These are phyloP conservation scores for Zygoascus flipseniorum DNA, from an alignment of 805 yeast genomes.

Conservation along the genomic window DNA sequence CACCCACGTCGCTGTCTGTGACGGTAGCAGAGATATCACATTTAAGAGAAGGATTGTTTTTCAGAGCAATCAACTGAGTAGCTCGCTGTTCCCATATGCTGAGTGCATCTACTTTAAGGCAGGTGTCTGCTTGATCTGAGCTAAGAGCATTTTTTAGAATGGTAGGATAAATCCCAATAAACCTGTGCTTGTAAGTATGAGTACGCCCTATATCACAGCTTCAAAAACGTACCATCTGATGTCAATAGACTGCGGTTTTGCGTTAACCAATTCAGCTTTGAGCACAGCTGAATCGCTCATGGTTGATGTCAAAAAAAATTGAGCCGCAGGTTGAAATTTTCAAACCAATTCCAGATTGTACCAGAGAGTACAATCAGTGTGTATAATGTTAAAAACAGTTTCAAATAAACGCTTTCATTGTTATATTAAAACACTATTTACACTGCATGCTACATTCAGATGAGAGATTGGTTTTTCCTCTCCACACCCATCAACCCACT, in stretches of 20 bases:
- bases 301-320: not conserved
- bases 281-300: constrained; percentile 1
- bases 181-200: constrained; percentile 4
- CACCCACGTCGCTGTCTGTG: constrained; percentile 16
- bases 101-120: constrained; percentile 47
- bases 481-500: no score
- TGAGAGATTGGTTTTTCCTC: no score
- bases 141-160: constrained; percentile 28
- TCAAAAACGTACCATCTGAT: constrained; percentile 10
- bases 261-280: constrained; percentile 9
- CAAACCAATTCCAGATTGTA: no score
- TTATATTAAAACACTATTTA: no score
- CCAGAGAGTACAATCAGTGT: no score
- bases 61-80: constrained; percentile 29
- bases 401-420: no score
- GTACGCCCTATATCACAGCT: not conserved
- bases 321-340: not conserved
- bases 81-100: constrained; percentile 58
- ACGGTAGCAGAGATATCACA: constrained; percentile 2
- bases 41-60: constrained; percentile 5
- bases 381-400: no score
- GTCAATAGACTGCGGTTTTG: constrained; percentile 13
- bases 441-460: no score
- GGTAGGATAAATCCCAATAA: constrained; percentile 20
- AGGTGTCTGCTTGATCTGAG: constrained; percentile 30